These are phyloP conservation scores for Stentor roeselii DNA, from an alignment of 73 alveolate genomes.

Conservation along the genomic window DNA sequence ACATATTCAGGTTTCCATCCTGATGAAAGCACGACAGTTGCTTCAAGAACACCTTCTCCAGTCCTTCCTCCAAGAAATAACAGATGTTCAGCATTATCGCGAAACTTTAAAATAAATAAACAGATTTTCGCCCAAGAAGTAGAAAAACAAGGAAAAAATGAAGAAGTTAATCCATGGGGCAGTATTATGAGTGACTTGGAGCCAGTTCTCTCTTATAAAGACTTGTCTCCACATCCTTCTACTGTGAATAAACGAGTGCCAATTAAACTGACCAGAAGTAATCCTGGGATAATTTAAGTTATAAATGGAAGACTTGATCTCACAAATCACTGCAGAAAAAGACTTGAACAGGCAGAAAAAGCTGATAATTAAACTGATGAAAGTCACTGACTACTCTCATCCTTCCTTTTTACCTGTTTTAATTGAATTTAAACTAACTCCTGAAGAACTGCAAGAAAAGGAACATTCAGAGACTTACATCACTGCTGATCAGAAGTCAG, in stretches of 20 bases:
- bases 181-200: neutral
- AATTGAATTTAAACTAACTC: neutral
- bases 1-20: neutral
- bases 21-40: neutral
- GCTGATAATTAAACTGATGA: neutral
- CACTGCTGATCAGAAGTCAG: neutral
- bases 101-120: too few relatives aligned
- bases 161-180: neutral
- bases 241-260: neutral
- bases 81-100: neutral
- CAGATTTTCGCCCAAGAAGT: neutral
- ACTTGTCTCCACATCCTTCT: neutral
- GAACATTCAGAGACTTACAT: neutral
- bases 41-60: slow-evolving; percentile 4
- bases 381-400: neutral
- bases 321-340: neutral
- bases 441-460: neutral
- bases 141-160: neutral
- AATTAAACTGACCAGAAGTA: neutral
- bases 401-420: neutral
- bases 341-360: neutral
- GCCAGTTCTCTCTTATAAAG: neutral
- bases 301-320: neutral
- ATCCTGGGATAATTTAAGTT: too few relatives aligned
- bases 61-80: neutral